A percentile compares a stretch with the other conserved stretches of the same genome.
Conservation (phyloP, 1,284 basidiomycete genomes). For the Cutaneotrichosporon sp. region DNA sequence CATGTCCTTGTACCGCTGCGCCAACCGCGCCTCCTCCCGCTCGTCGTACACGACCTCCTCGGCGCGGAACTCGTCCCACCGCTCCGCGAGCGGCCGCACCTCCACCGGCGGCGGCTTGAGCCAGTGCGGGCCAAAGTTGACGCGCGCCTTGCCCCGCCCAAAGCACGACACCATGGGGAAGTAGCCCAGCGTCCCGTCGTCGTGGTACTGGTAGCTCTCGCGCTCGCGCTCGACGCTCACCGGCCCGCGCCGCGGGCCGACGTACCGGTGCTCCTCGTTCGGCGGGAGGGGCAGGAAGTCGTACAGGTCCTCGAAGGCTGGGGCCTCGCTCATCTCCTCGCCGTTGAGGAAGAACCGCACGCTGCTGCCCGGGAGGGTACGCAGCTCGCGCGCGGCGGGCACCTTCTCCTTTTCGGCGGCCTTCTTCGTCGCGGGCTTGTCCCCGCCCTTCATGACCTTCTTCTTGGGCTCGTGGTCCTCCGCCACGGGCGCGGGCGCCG, state of each 20-base stretch:
- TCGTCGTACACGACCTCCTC: constrained; percentile 48
- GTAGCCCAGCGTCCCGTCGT: constrained; percentile 95
- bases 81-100: constrained; percentile 39
- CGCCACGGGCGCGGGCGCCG: constrained; percentile 31
- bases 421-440: constrained; percentile 6
- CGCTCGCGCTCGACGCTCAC: constrained; percentile 52
- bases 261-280: constrained; percentile 8
- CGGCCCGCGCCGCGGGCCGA: constrained; percentile 10
- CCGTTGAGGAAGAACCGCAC: constrained; percentile 95
- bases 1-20: constrained; percentile 31
- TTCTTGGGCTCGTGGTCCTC: constrained; percentile 34
- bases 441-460: constrained; percentile 55
- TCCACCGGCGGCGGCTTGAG: constrained; percentile 63
- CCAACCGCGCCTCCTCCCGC: constrained; percentile 41
- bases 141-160: constrained; percentile 78
- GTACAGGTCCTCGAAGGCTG: constrained; percentile 83
- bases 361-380: constrained; percentile 69
- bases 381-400: constrained; percentile 55
- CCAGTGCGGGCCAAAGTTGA: constrained; percentile 89
- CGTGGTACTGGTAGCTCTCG: constrained; percentile 58
- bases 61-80: constrained; percentile 43
- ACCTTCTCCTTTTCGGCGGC: not conserved
- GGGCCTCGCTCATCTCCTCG: constrained; percentile 67
- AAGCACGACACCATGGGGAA: constrained; percentile 94
- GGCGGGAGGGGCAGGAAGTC: constrained; percentile 85